These are phyloP conservation scores for Brasilioporus rufonigricans DNA, from an alignment of 768 basidiomycete genomes.

Conservation along the genomic window DNA sequence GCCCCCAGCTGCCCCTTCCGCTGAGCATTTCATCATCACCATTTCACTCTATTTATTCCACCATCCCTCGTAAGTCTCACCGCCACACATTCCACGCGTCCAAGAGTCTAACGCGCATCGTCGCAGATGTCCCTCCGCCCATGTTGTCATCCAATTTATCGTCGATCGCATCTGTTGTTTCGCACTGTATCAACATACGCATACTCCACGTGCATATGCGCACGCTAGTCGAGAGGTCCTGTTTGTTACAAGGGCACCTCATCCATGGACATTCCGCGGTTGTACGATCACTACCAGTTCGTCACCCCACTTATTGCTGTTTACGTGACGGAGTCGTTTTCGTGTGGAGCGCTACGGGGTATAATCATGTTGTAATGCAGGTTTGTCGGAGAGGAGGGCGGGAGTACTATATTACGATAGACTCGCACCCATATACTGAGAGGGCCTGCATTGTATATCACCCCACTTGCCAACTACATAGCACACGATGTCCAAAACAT, in stretches of 20 bases:
- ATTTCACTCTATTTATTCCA: conserved; percentile 28
- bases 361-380: conserved; percentile 22
- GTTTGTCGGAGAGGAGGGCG: conserved; percentile 17
- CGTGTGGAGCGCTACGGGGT: conserved; percentile 14
- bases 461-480: background rate
- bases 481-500: background rate
- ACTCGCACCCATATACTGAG: conserved; percentile 21
- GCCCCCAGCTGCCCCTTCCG: conserved; percentile 66
- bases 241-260: background rate
- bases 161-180: conserved; percentile 31
- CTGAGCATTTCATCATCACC: conserved; percentile 29
- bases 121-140: conserved; percentile 18
- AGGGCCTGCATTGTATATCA: conserved; percentile 30
- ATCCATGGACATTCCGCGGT: conserved; percentile 21
- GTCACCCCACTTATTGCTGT: conserved; percentile 10
- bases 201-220: conserved; percentile 35
- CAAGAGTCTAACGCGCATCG: background rate
- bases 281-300: conserved; percentile 26
- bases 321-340: conserved; percentile 1
- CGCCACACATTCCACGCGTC: background rate
- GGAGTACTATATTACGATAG: conserved; percentile 21
- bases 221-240: conserved; percentile 27
- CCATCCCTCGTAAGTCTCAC: conserved; percentile 19
- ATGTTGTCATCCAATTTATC: conserved; percentile 31
- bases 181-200: conserved; percentile 35